Base-by-base conservation (phyloP, 352 stramenopile genomes). In the Globisporangium recalcitrans region DNA sequence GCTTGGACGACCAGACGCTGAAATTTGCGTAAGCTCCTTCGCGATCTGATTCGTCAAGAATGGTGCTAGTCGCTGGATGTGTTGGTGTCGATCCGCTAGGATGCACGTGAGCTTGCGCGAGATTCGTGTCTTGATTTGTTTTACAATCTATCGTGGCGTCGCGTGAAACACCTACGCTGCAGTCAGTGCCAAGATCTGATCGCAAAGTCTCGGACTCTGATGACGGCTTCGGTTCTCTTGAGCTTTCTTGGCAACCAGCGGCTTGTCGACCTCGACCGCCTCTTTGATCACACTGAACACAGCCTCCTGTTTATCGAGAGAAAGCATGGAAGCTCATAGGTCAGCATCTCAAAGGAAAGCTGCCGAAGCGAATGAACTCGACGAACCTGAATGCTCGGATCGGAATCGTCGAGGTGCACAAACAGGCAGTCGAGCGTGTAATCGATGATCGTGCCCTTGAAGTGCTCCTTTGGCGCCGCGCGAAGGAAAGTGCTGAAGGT, bases 401-500 rank as follows among this genome's bases (percentile, higher is more conserved):
- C 90, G 2, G 87, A 77, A 63, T 97, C 91, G 60, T 97, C 91
- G 21, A 97, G 67, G 64, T 97, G 90, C 44, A 97, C 85, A 64
- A 97, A 94, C 40, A 97, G 72, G 51, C 88, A 92, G 64, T 97
- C 90, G 55, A 94, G 71, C 32, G 88, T 85, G 69, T 96, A 97
- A 58, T 97, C 77, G 64, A 97, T 88, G 62, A 96, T 90, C 14
- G 89, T 96, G 63, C 91, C 90, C 63, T 69, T 72, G 57, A 97
- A 93, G 59, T 97, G 85, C 59, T 85, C 68, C 59, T 88, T 90
- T 4, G 89, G 85, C 21, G 91, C 86, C 27, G 86, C 82, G 53
- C 73, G 76, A n/a, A 97, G 71, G 51, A 97, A 97, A 13, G 82
- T 91, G 26, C 68, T 80, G 65, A 96, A 93, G 22, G 90, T 96